Conservation (phyloP, 345 rosid species). For the Viola odorata region DNA sequence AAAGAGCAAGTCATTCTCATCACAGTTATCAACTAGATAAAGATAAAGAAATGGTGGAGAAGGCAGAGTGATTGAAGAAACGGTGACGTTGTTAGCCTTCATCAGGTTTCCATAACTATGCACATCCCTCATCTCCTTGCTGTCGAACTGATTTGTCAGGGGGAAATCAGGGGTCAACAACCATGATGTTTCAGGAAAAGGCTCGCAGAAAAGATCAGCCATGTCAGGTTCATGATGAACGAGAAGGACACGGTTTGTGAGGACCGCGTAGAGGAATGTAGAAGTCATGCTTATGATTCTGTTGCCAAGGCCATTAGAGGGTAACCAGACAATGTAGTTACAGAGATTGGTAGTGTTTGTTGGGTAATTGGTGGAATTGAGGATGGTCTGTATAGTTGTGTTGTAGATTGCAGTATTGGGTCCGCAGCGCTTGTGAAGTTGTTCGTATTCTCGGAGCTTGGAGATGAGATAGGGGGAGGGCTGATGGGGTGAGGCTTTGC, state of each 20-base stretch:
- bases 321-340: constrained; percentile 18
- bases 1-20: constrained; percentile 15
- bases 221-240: constrained; percentile 9
- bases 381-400: background rate
- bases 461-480: constrained; percentile 15
- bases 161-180: constrained; percentile 9
- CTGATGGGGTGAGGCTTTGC: constrained; percentile 2
- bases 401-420: constrained; percentile 11
- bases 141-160: constrained; percentile 1
- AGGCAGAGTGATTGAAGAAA: background rate
- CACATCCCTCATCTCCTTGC: background rate
- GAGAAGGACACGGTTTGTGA: constrained; percentile 15
- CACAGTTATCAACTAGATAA: background rate
- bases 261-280: constrained; percentile 20
- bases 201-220: constrained; percentile 18
- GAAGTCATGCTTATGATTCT: constrained; percentile 16
- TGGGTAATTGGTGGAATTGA: background rate
- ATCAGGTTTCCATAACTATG: constrained; percentile 2
- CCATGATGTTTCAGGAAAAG: constrained; percentile 15
- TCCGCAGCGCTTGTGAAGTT: constrained; percentile 16
- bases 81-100: background rate
- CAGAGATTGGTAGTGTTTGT: background rate
- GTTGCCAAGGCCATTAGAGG: constrained; percentile 16
- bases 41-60: constrained; percentile 2
- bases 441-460: constrained; percentile 16